phyloP scores from a whole-genome alignment of 2,329 filamentous ascomycete species.

The Ophiocordyceps australis region DNA sequence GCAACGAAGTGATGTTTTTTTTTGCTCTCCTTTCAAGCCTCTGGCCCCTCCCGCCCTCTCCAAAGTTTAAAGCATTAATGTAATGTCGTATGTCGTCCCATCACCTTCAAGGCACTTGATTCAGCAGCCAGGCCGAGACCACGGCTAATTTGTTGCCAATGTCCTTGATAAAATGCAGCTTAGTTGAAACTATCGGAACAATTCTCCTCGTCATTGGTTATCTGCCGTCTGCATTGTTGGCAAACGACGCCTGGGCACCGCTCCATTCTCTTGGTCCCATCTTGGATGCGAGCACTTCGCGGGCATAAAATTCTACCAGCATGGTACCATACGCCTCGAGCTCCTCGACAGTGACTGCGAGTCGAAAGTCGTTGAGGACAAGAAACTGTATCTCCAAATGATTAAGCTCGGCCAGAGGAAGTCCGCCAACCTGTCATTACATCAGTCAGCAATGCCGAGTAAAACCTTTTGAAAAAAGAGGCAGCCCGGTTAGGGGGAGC shows the following conservation, averaged over 20 bases:
- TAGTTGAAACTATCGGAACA: too few relatives aligned
- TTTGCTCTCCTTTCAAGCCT: too few relatives aligned
- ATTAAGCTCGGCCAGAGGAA: slow-evolving; percentile 83
- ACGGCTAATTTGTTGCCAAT: too few relatives aligned
- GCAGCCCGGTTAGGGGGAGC: neutral
- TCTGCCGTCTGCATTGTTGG: too few relatives aligned
- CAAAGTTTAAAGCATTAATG: too few relatives aligned
- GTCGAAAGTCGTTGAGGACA: slow-evolving; percentile 84
- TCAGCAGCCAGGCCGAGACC: too few relatives aligned
- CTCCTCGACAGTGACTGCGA: slow-evolving; percentile 85
- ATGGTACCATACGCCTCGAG: slow-evolving; percentile 95
- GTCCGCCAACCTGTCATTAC: slow-evolving; percentile 60
- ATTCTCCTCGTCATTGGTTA: too few relatives aligned
- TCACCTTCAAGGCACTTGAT: too few relatives aligned
- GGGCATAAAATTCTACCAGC: slow-evolving; percentile 93
- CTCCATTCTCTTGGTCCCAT: neutral
- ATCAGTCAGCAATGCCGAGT: slow-evolving; percentile 5
- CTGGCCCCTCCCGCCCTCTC: too few relatives aligned
- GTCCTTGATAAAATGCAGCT: too few relatives aligned
- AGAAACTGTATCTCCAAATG: slow-evolving; percentile 94
- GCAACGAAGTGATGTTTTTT: too few relatives aligned
- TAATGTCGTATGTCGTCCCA: too few relatives aligned
- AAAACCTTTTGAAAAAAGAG: neutral
- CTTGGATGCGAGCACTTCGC: slow-evolving; percentile 50
- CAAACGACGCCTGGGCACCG: neutral